Base-by-base conservation (phyloP, 164 flowering plant genomes). In the Tetrastigma voinierianum region DNA sequence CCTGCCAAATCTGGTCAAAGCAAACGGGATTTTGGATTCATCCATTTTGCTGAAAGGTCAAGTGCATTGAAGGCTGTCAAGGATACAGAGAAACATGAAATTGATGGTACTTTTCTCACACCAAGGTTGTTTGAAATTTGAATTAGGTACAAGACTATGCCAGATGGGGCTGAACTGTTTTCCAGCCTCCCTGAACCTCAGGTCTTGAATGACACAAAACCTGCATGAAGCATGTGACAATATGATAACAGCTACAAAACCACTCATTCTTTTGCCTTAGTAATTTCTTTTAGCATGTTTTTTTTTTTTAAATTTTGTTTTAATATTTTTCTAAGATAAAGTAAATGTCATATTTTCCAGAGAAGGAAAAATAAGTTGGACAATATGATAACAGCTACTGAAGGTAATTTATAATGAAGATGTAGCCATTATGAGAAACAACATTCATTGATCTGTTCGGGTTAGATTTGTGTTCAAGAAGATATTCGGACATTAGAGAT, bases 21-120 rank as follows among this genome's bases (percentile, higher is more conserved):
- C 62, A 96, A 93, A 78, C 75, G 97, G 19, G 95, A 88, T 75
- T 93, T 89, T 79, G 99, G 95, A 24, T 96, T 91, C 67, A 77
- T 93, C 59, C 96, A 96, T 67, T 96, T 65, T 86, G 91, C 91
- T 20, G 97, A 96, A 74, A 87, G 98, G 72, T 86, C 91, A 17
- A 96, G 97, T 75, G 99, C 99, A 61, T 72, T 96, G 78, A 93
- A 91, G 73, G 99, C 99, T 67, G 85, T 96, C 67, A 90, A 89
- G 75, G 96, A 88, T 57, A 70, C 93, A n/a, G 98, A 91, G 68
- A 90, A 83, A 78, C 87, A 93, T 77, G 99, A 93, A 75, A 78
- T 96, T 64, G 82, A 90, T 65, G 99, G 99, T 96, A 84, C 68
- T 67, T 13, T 11, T 59, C 51, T 59, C n/a, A 43, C 45, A 14